Conservation (phyloP, 208 protist genomes). For the Naegleria fowleri region DNA sequence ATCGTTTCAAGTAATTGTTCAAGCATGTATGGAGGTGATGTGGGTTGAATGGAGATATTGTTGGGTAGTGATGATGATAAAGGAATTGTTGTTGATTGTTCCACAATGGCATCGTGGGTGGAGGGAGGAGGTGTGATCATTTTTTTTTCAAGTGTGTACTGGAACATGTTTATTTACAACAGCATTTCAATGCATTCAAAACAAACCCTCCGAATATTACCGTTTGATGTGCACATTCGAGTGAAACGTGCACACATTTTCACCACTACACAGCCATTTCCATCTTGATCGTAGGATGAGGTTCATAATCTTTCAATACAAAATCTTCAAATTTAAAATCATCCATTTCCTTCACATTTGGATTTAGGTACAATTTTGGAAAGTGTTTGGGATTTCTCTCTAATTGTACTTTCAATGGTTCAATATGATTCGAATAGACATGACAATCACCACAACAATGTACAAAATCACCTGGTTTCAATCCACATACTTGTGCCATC, state of each 20-base stretch:
- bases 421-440: constrained; percentile 95
- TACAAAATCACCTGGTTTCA: constrained; percentile 90
- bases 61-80: no score
- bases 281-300: constrained; percentile 89
- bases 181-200: no score
- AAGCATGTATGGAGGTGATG: neutral
- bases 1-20: neutral
- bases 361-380: constrained; percentile 58
- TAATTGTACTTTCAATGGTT: constrained; percentile 86
- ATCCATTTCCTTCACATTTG: constrained; percentile 69
- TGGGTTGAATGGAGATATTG: neutral
- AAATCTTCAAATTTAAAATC: constrained; percentile 86
- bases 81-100: no score
- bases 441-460: constrained; percentile 95
- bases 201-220: no score
- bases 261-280: constrained; percentile 87
- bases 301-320: constrained; percentile 84
- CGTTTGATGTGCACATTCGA: no score
- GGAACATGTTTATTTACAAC: no score
- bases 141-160: no score
- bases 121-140: no score
- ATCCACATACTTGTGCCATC: constrained; percentile 77
- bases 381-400: constrained; percentile 80
- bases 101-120: no score
- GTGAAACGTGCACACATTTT: no score